These are phyloP conservation scores for Nakaseomyces bracarensis DNA, from an alignment of 1,139 yeast species.

Conservation along the genomic window DNA sequence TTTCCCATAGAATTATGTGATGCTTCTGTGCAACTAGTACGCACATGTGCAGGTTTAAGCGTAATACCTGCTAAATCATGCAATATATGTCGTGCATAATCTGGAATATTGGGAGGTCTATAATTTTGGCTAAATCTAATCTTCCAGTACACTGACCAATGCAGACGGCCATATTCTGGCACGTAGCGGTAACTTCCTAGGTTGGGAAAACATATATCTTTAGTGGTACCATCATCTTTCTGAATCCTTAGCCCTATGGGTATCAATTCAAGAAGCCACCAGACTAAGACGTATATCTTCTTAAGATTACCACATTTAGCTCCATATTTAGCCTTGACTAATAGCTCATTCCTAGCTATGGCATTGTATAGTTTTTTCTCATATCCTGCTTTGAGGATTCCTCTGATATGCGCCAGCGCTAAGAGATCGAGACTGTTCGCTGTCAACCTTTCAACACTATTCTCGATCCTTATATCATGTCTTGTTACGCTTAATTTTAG, in stretches of 20 bases:
- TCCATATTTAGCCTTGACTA: conserved; percentile 1
- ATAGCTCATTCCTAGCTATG: conserved; percentile 2
- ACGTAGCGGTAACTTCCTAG: conserved; percentile 44
- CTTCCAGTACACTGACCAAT: conserved; percentile 59
- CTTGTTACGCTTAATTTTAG: conserved; percentile 26
- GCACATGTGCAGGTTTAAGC: conserved; percentile 11
- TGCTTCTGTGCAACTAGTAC: background rate
- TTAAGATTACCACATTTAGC: background rate
- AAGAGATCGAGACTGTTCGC: background rate
- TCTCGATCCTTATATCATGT: background rate
- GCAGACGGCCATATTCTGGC: conserved; percentile 42
- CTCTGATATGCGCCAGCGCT: conserved; percentile 2
- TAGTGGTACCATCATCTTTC: conserved; percentile 42
- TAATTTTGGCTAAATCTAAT: conserved; percentile 40
- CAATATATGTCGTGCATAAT: conserved; percentile 25
- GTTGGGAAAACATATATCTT: conserved; percentile 43
- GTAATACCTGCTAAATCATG: conserved; percentile 25
- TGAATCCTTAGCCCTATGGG: conserved; percentile 49
- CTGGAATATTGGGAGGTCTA: conserved; percentile 40
- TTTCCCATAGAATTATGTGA: background rate
- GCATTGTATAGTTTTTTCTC: conserved; percentile 4
- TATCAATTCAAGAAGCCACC: conserved; percentile 57
- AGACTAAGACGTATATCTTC: conserved; percentile 22
- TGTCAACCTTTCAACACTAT: background rate
- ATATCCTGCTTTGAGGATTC: background rate